Evolutionary conservation across 345 rosid genomes (phyloP), one percentile per base, ranked within the genome.

Genomic region (Brassica rapa): DNA sequence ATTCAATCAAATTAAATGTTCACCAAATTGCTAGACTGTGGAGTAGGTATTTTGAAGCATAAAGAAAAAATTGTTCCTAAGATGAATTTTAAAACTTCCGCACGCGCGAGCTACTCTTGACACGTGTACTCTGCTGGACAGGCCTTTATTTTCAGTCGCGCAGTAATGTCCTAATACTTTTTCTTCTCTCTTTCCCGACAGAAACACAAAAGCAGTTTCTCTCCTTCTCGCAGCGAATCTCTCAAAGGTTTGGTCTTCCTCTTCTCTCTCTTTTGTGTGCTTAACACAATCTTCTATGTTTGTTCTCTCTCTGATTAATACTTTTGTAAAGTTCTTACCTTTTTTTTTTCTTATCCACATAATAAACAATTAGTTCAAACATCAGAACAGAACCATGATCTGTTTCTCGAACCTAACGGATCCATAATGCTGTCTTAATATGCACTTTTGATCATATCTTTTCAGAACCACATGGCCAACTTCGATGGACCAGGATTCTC

Each of bases 401-500:
- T 25, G 16, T 61, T 25, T 10, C 19, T 62, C 7, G 7, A 29
- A 27, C 21, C 16, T 23, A 57, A 62, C 7, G 66, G 21, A 62
- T 33, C 61, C 19, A 46, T 46, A 16, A 46, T 49, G 56, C 5
- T 49, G 56, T 49, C 62, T 67, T 37, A 24, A 30, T 19, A 4
- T 59, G 8, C 4, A 24, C 2, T 4, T 15, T 6, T 19, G 21
- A 24, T 72, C 15, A 46, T 11, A 1, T 41, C 15, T 46, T 32
- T 57, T 27, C 32, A 72, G 82, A 49, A 60, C 21, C 12, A 79
- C 10, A 80, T 80, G 83, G 83, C 79, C n/a, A 1, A 41, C 10
- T 80, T 80, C 46, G 79, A 74, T 6, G 83, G 83, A 1, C 79
- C 62, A 75, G 79, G 75, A 19, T 74, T 80, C 65, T 49, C 14